These are phyloP conservation scores for Aureobasidium sp. DNA, from an alignment of 2,329 filamentous ascomycete genomes.

Conservation along the genomic window DNA sequence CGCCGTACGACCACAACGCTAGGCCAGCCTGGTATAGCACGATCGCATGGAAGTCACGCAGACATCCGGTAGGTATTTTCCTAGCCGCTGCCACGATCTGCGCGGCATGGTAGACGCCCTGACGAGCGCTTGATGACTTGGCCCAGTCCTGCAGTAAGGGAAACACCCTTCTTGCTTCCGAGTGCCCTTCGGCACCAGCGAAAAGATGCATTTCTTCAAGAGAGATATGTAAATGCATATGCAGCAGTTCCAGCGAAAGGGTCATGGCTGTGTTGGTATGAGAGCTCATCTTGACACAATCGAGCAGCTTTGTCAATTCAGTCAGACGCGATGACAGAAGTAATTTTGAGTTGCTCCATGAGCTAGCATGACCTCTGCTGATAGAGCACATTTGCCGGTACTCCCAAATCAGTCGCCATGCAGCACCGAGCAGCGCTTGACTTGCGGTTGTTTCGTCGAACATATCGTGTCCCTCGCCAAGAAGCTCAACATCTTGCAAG, in stretches of 20 bases:
- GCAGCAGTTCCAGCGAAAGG: slow-evolving; percentile 44
- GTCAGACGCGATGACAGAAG: slow-evolving; percentile 50
- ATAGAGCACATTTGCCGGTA: slow-evolving; percentile 55
- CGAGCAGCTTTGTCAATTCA: slow-evolving; percentile 55
- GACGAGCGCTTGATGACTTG: slow-evolving; percentile 48
- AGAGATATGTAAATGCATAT: slow-evolving; percentile 59
- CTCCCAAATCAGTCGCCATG: slow-evolving; percentile 61
- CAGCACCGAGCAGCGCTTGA: slow-evolving; percentile 56
- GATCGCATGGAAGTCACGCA: slow-evolving; percentile 58
- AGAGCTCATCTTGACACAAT: slow-evolving; percentile 42
- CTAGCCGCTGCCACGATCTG: slow-evolving; percentile 59
- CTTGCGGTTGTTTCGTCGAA: slow-evolving; percentile 53
- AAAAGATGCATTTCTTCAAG: slow-evolving; percentile 62
- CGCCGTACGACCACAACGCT: slow-evolving; percentile 62
- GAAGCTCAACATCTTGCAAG: slow-evolving; percentile 49
- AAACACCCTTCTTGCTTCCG: slow-evolving; percentile 56
- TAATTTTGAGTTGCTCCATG: slow-evolving; percentile 32
- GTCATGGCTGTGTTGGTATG: slow-evolving; percentile 27
- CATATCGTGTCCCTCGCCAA: slow-evolving; percentile 43
- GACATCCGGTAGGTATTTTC: slow-evolving; percentile 28
- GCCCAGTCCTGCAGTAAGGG: slow-evolving; percentile 55
- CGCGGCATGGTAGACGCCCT: slow-evolving; percentile 61
- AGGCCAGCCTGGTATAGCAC: slow-evolving; percentile 62
- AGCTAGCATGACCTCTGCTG: slow-evolving; percentile 43
- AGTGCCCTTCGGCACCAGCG: slow-evolving; percentile 59